Percentiles rank a stretch among this genome's conserved stretches.
These are phyloP conservation scores for Cyphellophora europaea DNA, from an alignment of 2,329 filamentous ascomycete genomes.

Conservation along the genomic window DNA sequence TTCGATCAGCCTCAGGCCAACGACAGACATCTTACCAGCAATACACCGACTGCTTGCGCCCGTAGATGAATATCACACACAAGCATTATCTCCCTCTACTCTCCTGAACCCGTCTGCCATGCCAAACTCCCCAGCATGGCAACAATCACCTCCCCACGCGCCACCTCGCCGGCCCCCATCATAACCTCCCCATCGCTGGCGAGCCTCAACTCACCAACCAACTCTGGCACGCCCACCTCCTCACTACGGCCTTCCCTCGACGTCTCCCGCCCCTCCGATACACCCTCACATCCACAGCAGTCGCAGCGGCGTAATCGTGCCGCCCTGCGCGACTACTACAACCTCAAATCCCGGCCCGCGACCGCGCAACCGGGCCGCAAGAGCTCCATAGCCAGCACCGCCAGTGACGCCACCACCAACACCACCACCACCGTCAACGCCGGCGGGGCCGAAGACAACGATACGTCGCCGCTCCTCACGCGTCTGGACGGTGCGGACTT, in stretches of 20 bases:
- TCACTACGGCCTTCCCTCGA: constrained; percentile 70
- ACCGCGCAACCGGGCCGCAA: constrained; percentile 19
- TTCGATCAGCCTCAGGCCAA: no score
- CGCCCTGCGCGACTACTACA: constrained; percentile 91
- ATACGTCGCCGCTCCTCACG: constrained; percentile 29
- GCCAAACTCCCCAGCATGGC: constrained; percentile 37
- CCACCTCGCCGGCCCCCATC: constrained; percentile 10
- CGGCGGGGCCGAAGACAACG: constrained; percentile 34
- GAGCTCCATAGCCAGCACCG: constrained; percentile 17
- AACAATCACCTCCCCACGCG: constrained; percentile 48
- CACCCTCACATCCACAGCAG: constrained; percentile 24
- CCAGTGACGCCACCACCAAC: constrained; percentile 27
- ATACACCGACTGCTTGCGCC: no score
- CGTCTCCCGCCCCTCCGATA: constrained; percentile 49
- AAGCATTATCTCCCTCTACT: no score
- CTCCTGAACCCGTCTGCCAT: no score
- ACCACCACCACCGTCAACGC: constrained; percentile 29
- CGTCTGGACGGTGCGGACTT: constrained; percentile 68
- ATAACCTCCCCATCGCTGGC: constrained; percentile 40
- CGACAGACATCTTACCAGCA: no score
- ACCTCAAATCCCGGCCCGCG: constrained; percentile 49
- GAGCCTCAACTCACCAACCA: constrained; percentile 41
- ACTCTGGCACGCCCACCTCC: constrained; percentile 52
- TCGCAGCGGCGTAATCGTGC: constrained; percentile 60
- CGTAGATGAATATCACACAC: no score